A percentile compares a stretch with the other conserved stretches of the same genome.
These are phyloP conservation scores for Exsudoporus frostii DNA, from an alignment of 768 basidiomycete species.

Conservation along the genomic window DNA sequence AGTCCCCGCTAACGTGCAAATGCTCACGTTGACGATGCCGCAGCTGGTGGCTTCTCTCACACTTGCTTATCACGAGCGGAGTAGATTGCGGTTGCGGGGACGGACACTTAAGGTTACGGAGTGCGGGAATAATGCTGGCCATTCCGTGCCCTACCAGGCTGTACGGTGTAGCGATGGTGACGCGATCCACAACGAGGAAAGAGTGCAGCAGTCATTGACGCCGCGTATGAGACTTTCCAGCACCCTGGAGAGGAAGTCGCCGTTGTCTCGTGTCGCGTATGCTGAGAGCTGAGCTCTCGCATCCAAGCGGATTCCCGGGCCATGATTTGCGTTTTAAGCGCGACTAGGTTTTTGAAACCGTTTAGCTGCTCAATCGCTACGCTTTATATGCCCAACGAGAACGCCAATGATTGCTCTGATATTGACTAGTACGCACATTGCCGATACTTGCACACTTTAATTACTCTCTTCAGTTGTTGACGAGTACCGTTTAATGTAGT, in stretches of 20 bases:
- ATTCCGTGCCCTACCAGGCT: slow-evolving; percentile 8
- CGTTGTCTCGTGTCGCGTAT: slow-evolving; percentile 21
- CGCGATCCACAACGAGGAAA: slow-evolving; percentile 2
- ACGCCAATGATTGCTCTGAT: neutral
- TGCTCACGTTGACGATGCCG: slow-evolving; percentile 27
- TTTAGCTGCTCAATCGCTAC: neutral
- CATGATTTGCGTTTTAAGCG: neutral
- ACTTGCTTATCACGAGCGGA: slow-evolving; percentile 25
- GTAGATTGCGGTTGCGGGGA: slow-evolving; percentile 18
- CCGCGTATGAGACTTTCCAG: slow-evolving; percentile 10
- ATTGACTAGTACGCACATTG: neutral
- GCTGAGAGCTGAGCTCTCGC: slow-evolving; percentile 20
- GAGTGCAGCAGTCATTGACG: neutral
- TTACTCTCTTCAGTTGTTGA: slow-evolving; percentile 11
- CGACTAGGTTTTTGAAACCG: neutral
- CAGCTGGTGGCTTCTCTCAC: slow-evolving; percentile 32
- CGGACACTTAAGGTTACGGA: slow-evolving; percentile 6
- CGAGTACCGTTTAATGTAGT: slow-evolving; percentile 8
- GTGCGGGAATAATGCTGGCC: slow-evolving; percentile 8
- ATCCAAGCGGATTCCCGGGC: neutral
- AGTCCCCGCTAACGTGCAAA: slow-evolving; percentile 2
- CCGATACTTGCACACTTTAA: slow-evolving; percentile 2
- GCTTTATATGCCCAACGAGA: neutral
- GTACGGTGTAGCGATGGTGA: neutral
- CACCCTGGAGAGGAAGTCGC: slow-evolving; percentile 23